phyloP scores from a whole-genome alignment of 202 grass and related monocot species.

The Zoysia matrella region DNA sequence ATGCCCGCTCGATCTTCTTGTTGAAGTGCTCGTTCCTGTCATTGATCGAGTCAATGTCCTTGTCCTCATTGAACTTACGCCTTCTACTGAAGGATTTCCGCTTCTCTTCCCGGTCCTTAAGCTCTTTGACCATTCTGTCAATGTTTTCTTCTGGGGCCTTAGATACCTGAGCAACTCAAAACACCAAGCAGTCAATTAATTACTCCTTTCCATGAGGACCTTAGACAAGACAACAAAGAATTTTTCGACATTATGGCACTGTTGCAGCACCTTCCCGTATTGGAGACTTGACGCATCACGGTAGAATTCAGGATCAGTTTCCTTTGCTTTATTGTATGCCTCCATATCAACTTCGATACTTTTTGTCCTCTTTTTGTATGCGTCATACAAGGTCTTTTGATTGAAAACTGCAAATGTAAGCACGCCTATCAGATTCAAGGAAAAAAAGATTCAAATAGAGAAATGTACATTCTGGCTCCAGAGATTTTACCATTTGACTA shows the following conservation, averaged over 20 bases:
- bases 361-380: too few relatives aligned
- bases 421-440: constrained; percentile 17
- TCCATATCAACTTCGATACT: too few relatives aligned
- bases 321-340: too few relatives aligned
- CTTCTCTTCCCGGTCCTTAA: too few relatives aligned
- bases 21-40: constrained; percentile 99
- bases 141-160: too few relatives aligned
- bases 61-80: constrained; percentile 54
- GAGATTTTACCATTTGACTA: not conserved
- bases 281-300: constrained; percentile 75
- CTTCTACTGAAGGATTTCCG: too few relatives aligned
- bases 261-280: constrained; percentile 74
- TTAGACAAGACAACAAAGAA: not conserved
- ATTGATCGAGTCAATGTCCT: constrained; percentile 94
- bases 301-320: too few relatives aligned
- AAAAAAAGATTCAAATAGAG: not conserved
- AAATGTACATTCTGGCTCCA: not conserved
- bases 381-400: too few relatives aligned
- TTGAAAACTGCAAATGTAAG: too few relatives aligned
- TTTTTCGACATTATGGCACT: not conserved
- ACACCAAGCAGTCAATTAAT: not conserved
- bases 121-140: too few relatives aligned
- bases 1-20: constrained; percentile 84
- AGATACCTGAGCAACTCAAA: too few relatives aligned
- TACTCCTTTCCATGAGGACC: not conserved